Base-by-base conservation (phyloP, 2,329 filamentous ascomycete genomes). In the Cladosporium sp. region DNA sequence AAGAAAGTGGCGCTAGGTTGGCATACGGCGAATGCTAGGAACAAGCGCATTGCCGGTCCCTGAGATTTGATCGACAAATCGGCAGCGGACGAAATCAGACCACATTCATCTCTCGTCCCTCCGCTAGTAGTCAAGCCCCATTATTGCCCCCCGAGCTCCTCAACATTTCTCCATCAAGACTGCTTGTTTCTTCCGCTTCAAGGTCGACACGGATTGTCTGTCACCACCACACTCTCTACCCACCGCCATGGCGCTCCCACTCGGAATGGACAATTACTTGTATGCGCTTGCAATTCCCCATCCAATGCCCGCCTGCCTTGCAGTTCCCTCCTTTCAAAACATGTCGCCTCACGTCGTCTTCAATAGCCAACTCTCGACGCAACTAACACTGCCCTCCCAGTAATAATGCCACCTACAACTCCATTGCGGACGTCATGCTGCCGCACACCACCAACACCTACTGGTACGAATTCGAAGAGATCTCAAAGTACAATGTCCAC, bases 401-500 rank as follows among this genome's bases (percentile, higher is more conserved):
- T 30, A 48, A 48, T 36, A 48, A 48, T 48, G 45, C 24, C 37
- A 48, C 45, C 45, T 40, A 41, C 55, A 64, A 64, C 57, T 64
- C 64, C 9, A 64, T 63, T 48, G 58, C 60, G 17, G 62, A 66
- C 52, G 64, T 58, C 13, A 66, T 67, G 64, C 63, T 68, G 20
- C 66, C 67, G 34, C 65, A 68, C 57, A 67, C 64, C 19, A 71
- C 75, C 48, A 76, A 78, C 56, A 80, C 80, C 42, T 86, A 85
- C 69, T 84, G 81, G 82, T 79, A 75, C 60, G 79, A 83, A 55
- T 86, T 81, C 65, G 76, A 83, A 53, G 78, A 83, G 61, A 80
- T 86, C 56, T 78, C 80, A 20, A 79, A 81, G 59, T 81, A 82
- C 78, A 93, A 96, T 80, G 80, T 95, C 52, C 82, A 90, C 60